Base-by-base conservation (phyloP, 1,284 basidiomycete genomes). In the Microbotryum intermedium region DNA sequence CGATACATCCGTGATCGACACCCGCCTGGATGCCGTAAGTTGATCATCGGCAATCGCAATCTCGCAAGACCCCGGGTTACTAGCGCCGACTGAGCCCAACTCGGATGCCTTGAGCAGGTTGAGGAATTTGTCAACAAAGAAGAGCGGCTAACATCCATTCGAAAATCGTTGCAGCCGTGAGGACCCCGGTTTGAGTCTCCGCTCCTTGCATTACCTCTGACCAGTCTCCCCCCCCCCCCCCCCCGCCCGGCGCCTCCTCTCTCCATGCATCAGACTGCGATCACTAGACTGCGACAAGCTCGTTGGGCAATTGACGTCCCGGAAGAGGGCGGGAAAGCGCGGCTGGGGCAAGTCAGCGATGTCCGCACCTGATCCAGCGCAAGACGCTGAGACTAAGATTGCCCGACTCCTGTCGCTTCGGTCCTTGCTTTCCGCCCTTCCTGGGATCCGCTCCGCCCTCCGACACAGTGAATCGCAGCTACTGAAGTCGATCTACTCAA, bases 201-300 rank as follows among this genome's bases (percentile, higher is more conserved):
- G 10, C 20, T n/a, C 2, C 10, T 6, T 11, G 6, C 13, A 2
- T 30, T 10, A 21, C 34, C 9, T 13, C 52, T 48, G 44, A 55
- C 52, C n/a, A 10, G 20, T 53, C 21, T 10, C 10, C n/a, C 6
- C n/a, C n/a, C n/a, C n/a, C n/a, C n/a, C 16, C 6, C 13, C 25
- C 6, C 45, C 53, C n/a, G n/a, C n/a, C n/a, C n/a, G n/a, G 11
- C 1, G 34, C 4, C 34, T 39, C 34, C 16, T 39, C 34, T 13
- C 18, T 6, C 18, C 34, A 39, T 39, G n/a, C 20, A 34, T 45
- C 10, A 43, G 29, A 13, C 45, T 66, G 25, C 49, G 57, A 25
- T 43, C 87, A 73, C 79, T 88, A 70, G 92, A 97, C 70, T 80
- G 93, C 28, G 93, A 97, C 74, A 91, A 88, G 71, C 78, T 95